Evolutionary conservation across 192 early-diverging fungal species (phyloP).

Genomic region (Backusella sp.): DNA sequence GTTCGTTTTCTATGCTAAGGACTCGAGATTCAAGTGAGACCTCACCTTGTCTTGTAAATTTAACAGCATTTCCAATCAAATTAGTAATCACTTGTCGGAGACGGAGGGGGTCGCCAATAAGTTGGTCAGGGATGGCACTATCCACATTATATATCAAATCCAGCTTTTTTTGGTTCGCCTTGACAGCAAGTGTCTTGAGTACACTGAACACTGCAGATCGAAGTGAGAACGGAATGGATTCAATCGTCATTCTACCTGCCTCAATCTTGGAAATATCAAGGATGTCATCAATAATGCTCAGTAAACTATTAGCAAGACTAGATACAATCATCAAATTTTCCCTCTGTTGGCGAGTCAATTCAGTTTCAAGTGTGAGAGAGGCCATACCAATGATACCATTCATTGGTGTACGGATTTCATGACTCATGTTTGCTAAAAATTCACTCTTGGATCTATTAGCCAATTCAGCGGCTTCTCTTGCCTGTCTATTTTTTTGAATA

Average conservation of each 20-base stretch:
- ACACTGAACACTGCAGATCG: conserved; percentile 62
- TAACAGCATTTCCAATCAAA: conserved; percentile 79
- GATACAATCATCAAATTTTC: conserved; percentile 82
- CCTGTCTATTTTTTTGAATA: conserved; percentile 75
- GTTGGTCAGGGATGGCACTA: conserved; percentile 65
- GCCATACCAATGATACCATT: conserved; percentile 82
- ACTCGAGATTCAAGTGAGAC: conserved; percentile 58
- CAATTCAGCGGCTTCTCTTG: conserved; percentile 77
- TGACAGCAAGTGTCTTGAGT: conserved; percentile 69
- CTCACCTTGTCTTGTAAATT: conserved; percentile 77
- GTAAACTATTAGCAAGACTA: conserved; percentile 66
- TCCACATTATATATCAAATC: conserved; percentile 67
- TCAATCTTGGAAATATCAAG: conserved; percentile 86
- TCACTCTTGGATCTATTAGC: conserved; percentile 83
- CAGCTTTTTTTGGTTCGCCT: conserved; percentile 74
- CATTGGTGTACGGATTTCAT: conserved; percentile 81
- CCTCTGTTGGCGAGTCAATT: conserved; percentile 79
- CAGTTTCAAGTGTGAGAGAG: conserved; percentile 69
- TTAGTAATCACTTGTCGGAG: conserved; percentile 81
- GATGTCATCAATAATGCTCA: conserved; percentile 82
- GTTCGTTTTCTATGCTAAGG: conserved; percentile 33
- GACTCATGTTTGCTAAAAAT: conserved; percentile 66
- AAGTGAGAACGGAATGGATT: conserved; percentile 70
- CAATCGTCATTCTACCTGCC: conserved; percentile 79
- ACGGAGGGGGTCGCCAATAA: conserved; percentile 77